Base-by-base conservation (phyloP, 2,329 filamentous ascomycete genomes). In the Verticillium dahliae region DNA sequence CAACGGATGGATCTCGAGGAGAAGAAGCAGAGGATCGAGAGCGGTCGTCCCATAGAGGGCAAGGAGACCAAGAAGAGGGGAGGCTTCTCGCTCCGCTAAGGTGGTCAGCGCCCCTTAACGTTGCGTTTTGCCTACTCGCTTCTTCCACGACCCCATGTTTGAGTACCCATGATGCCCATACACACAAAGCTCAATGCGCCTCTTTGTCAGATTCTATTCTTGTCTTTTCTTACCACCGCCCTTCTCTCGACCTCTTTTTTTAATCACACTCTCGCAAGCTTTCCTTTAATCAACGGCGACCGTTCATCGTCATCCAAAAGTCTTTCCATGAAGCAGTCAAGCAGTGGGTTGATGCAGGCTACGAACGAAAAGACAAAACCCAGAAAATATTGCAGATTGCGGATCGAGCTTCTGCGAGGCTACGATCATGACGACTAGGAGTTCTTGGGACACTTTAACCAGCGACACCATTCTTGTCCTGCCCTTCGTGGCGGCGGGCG, bases 11-110 rank as follows among this genome's bases (percentile, higher is more conserved):
- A 99, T 78, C 86, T 99, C 74, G 95, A 99, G 77, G 95, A 99
- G 81, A 99, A 98, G 91, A 99, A 99, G 84, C 78, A 86, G 68
- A 89, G 95, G 72, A 84, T 99, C 81, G 95, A 99, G 80, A 97
- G 90, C 75, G 95, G 95, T 73, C 86, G 95, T 76, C 95, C 95
- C 67, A 81, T 98, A 80, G 95, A 98, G 82, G 58, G 58, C 31
- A 93, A 98, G 82, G 94, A 98, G 84, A 89, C 89, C 80, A 97
- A 97, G 90, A 91, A 92, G 81, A 98, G 98, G 91, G 58, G 58
- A 59, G 94, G 94, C 64, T 99, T 99, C 86, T 99, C 95, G 68
- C 90, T 99, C 76, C 92, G 95, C 80, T 96, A 94, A 87, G 68
- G 68, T 15, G 38, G 37, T 58, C 64, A 58, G 63, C 22, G 60